Evolutionary conservation across 2,329 filamentous ascomycete genomes (phyloP).

Genomic region (Aspergillus sp.): DNA sequence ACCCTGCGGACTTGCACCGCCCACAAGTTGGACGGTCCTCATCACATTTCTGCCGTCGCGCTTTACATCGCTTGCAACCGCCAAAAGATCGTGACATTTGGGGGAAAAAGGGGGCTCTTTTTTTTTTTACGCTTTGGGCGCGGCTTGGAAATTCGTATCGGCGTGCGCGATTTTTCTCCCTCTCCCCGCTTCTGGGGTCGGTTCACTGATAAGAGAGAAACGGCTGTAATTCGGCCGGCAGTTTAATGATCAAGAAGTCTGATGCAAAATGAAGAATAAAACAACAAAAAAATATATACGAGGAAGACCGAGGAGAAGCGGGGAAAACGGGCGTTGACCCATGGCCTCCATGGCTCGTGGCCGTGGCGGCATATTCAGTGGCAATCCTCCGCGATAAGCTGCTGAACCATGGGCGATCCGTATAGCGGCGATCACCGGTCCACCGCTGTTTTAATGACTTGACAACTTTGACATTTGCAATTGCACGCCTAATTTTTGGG

Average conservation of each 20-base stretch:
- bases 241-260: background rate
- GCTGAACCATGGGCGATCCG: slow-evolving; percentile 11
- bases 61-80: slow-evolving; percentile 47
- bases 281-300: background rate
- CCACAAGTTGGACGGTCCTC: slow-evolving; percentile 43
- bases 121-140: background rate
- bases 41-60: slow-evolving; percentile 48
- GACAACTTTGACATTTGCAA: slow-evolving; percentile 4
- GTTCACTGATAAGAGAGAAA: background rate
- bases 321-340: background rate
- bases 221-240: background rate
- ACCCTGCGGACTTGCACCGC: slow-evolving; percentile 39
- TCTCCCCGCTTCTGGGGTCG: slow-evolving; percentile 1
- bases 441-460: slow-evolving; percentile 15
- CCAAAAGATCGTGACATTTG: slow-evolving; percentile 43
- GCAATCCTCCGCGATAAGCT: slow-evolving; percentile 18
- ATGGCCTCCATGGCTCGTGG: background rate
- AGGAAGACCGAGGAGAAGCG: background rate
- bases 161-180: slow-evolving; percentile 12
- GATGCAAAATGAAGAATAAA: too few species aligned
- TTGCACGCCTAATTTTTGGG: slow-evolving; percentile 4
- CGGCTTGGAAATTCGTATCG: slow-evolving; percentile 1
- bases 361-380: background rate
- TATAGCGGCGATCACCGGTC: slow-evolving; percentile 25
- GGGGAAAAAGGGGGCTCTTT: background rate